Evolutionary conservation across 306 rosid species (phyloP).

Genomic region (Cucurbita argyrosperma): DNA sequence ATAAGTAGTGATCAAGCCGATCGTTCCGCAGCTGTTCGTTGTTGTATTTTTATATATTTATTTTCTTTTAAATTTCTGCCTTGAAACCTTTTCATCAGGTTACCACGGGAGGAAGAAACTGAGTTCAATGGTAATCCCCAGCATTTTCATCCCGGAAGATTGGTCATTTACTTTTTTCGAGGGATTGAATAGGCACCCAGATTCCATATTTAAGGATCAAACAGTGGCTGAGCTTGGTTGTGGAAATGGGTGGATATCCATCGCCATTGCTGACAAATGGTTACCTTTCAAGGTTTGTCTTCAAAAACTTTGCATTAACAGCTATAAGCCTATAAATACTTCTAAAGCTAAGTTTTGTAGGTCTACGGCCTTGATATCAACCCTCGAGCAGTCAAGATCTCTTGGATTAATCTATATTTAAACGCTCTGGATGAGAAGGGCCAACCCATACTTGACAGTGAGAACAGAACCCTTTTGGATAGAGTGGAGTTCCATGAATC

Average conservation of each 20-base stretch:
- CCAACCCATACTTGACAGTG: conserved; percentile 53
- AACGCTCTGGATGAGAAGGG: conserved; percentile 83
- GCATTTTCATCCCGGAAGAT: conserved; percentile 88
- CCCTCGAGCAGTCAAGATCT: conserved; percentile 79
- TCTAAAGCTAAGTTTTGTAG: conserved; percentile 21
- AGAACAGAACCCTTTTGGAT: conserved; percentile 75
- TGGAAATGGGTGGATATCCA: conserved; percentile 99
- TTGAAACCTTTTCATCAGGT: conserved; percentile 28
- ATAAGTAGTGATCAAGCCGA: neutral
- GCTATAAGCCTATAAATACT: neutral
- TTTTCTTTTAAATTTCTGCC: too few relatives aligned
- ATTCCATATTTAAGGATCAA: conserved; percentile 77
- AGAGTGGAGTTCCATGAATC: conserved; percentile 93
- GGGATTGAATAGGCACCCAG: conserved; percentile 76
- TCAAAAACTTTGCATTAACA: neutral
- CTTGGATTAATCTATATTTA: conserved; percentile 80
- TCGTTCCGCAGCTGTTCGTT: neutral
- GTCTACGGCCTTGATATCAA: conserved; percentile 93
- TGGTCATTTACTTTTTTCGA: conserved; percentile 95
- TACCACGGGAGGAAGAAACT: conserved; percentile 61
- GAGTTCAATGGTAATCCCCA: conserved; percentile 91
- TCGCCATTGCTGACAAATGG: conserved; percentile 95
- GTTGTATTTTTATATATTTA: too few relatives aligned
- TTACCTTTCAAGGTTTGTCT: conserved; percentile 58
- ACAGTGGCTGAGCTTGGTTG: conserved; percentile 83